A percentile compares a stretch with the other conserved stretches of the same genome.
These are phyloP conservation scores for Xerocomus nothofagi DNA, from an alignment of 1,284 basidiomycete genomes.

Conservation along the genomic window DNA sequence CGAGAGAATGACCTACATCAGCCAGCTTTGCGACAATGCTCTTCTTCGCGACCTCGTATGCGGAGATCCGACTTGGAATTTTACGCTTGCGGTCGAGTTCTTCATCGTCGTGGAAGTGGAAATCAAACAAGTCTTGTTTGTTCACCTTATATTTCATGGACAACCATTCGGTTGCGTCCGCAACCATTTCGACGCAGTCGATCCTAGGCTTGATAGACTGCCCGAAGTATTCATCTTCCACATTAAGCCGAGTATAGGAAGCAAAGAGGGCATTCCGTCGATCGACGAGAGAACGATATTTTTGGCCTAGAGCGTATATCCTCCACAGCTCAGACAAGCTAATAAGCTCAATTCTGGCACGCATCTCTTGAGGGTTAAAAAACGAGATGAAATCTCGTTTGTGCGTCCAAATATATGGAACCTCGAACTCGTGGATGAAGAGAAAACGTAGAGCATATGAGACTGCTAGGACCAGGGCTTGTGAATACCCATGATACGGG, in stretches of 20 bases:
- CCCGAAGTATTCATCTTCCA: constrained; percentile 72
- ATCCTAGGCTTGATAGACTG: constrained; percentile 62
- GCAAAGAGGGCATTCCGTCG: constrained; percentile 63
- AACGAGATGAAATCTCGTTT: constrained; percentile 88
- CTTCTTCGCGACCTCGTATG: constrained; percentile 84
- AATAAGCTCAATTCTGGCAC: constrained; percentile 65
- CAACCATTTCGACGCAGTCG: constrained; percentile 84
- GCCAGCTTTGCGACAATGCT: constrained; percentile 76
- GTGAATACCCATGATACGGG: constrained; percentile 57
- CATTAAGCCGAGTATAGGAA: constrained; percentile 64
- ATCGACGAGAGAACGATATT: constrained; percentile 82
- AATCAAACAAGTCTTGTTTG: constrained; percentile 60
- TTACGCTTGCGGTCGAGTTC: constrained; percentile 72
- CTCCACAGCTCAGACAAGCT: constrained; percentile 84
- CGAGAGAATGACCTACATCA: constrained; percentile 48
- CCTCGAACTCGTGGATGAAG: constrained; percentile 88
- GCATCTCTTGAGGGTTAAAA: constrained; percentile 63
- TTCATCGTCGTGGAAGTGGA: constrained; percentile 71
- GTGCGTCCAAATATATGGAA: constrained; percentile 94
- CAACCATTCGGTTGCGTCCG: constrained; percentile 93
- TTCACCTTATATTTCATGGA: constrained; percentile 81
- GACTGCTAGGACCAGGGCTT: constrained; percentile 78
- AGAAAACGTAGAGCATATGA: constrained; percentile 80
- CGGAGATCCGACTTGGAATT: constrained; percentile 81
- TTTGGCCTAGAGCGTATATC: constrained; percentile 82